Evolutionary conservation across 371 early-diverging fungal species (phyloP).

Genomic region (Coemansia sp.): DNA sequence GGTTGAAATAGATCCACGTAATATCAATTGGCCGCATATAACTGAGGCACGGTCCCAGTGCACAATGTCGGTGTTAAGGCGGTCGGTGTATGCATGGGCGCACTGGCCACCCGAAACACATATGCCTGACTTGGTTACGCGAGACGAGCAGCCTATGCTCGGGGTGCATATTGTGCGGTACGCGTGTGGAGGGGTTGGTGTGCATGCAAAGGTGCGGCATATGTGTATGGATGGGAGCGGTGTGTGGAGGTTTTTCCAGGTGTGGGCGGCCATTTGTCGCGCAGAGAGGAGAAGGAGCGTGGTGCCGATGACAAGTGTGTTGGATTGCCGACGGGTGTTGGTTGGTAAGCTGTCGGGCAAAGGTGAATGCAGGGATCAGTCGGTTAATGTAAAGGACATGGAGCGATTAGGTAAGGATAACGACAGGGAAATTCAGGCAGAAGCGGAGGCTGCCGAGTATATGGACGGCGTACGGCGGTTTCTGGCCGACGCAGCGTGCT

Average conservation of each 20-base stretch:
- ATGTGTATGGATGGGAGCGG: conserved; percentile 8
- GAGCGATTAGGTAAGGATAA: too few species aligned
- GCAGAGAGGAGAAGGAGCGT: too few species aligned
- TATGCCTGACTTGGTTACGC: conserved; percentile 5
- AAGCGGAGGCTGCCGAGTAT: background rate
- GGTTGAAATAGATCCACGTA: conserved; percentile 16
- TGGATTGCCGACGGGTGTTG: too few species aligned
- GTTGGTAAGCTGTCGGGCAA: too few species aligned
- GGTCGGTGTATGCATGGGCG: conserved; percentile 9
- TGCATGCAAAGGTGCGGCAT: conserved; percentile 7
- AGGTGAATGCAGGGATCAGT: too few species aligned
- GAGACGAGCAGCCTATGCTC: conserved; percentile 13
- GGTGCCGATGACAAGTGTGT: too few species aligned
- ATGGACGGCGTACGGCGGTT: conserved; percentile 7
- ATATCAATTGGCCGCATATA: conserved; percentile 33
- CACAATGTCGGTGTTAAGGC: too few species aligned
- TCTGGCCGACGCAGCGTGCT: background rate
- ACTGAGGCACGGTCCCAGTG: conserved; percentile 7
- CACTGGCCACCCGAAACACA: conserved; percentile 21
- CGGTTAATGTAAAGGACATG: too few species aligned
- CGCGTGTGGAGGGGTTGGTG: conserved; percentile 1
- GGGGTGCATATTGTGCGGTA: conserved; percentile 19
- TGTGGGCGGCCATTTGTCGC: background rate
- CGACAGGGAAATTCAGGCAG: too few species aligned
- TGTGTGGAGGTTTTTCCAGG: background rate